Evolutionary conservation across 179 eudicot species (phyloP).

Genomic region (Sideroxylon spinosum): DNA sequence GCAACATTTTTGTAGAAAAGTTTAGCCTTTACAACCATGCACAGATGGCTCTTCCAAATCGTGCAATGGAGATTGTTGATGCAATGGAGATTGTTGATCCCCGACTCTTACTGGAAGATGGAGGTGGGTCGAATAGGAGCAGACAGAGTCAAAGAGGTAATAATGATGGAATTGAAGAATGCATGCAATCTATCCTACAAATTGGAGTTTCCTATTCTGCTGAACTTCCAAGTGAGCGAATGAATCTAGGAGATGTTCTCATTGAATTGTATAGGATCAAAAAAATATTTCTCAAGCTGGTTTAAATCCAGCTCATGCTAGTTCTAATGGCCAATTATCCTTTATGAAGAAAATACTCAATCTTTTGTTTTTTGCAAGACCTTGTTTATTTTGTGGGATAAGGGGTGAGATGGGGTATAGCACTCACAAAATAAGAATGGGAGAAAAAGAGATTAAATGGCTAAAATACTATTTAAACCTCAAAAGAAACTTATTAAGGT

Average conservation of each 20-base stretch:
- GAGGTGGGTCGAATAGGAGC: too few relatives aligned
- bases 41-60: constrained; percentile 11
- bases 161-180: background rate
- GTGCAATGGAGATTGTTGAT: constrained; percentile 14
- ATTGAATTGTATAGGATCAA: background rate
- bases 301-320: too few relatives aligned
- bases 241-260: constrained; percentile 13
- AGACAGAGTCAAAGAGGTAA: background rate
- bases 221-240: constrained; percentile 16
- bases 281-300: constrained; percentile 24
- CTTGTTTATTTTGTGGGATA: too few relatives aligned
- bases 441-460: too few relatives aligned
- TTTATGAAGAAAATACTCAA: too few relatives aligned
- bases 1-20: constrained; percentile 5
- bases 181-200: constrained; percentile 7
- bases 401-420: too few relatives aligned
- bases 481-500: too few relatives aligned
- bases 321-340: too few relatives aligned
- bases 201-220: constrained; percentile 22
- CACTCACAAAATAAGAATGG: too few relatives aligned
- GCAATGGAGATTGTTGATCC: constrained; percentile 18
- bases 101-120: background rate
- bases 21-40: constrained; percentile 12
- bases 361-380: too few relatives aligned
- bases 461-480: too few relatives aligned